Conservation (phyloP, 495 filamentous ascomycete species). For the Penicillium dipodomyicola region DNA sequence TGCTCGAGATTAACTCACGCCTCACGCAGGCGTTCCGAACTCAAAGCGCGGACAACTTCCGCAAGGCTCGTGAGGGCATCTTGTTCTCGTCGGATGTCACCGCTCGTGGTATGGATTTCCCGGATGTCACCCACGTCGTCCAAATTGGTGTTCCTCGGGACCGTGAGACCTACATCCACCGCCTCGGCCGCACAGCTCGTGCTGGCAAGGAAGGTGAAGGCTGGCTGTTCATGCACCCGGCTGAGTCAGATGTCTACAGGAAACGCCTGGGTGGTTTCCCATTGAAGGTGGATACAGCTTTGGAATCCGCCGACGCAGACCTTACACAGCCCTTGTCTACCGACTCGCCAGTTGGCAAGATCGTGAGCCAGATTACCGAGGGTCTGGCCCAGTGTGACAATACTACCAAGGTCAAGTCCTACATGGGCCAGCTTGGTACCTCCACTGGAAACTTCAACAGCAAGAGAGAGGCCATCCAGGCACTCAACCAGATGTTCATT, state of each 20-base stretch:
- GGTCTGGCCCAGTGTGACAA: slow-evolving; percentile 35
- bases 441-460: slow-evolving; percentile 28
- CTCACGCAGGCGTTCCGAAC: slow-evolving; percentile 70
- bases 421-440: slow-evolving; percentile 48
- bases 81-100: slow-evolving; percentile 93
- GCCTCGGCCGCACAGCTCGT: slow-evolving; percentile 69
- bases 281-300: slow-evolving; percentile 52
- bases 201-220: slow-evolving; percentile 78
- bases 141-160: slow-evolving; percentile 62
- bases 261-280: slow-evolving; percentile 59
- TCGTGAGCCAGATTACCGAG: slow-evolving; percentile 34
- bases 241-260: slow-evolving; percentile 53
- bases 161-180: slow-evolving; percentile 70
- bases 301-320: slow-evolving; percentile 42
- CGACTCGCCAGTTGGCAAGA: slow-evolving; percentile 29
- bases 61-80: slow-evolving; percentile 58
- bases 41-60: slow-evolving; percentile 67
- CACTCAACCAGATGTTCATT: slow-evolving; percentile 60
- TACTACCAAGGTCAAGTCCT: slow-evolving; percentile 51
- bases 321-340: slow-evolving; percentile 42
- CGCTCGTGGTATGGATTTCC: slow-evolving; percentile 85
- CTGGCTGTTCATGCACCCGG: slow-evolving; percentile 66
- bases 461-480: slow-evolving; percentile 42
- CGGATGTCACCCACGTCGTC: slow-evolving; percentile 68
- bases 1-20: slow-evolving; percentile 76